Evolutionary conservation across 768 basidiomycete species (phyloP).

Genomic region (Cubamyces lactineus): DNA sequence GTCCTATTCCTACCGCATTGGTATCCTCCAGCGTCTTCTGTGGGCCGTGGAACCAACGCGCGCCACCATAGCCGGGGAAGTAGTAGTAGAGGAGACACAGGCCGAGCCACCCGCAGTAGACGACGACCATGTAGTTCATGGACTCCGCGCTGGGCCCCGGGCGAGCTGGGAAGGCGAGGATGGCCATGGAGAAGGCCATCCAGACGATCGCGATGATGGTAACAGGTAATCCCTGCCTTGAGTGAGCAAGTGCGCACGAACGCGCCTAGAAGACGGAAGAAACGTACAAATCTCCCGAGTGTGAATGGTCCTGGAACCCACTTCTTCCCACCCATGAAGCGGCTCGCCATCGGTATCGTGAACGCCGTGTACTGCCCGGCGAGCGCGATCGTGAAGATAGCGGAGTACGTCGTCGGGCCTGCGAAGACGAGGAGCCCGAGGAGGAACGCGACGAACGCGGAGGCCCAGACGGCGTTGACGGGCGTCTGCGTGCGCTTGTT

Average conservation of each 20-base stretch:
- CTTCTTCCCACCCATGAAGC: slow-evolving; percentile 33
- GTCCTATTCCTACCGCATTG: no score
- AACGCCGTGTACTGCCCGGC: slow-evolving; percentile 34
- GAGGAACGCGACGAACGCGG: slow-evolving; percentile 47
- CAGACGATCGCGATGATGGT: no score
- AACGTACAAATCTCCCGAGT: slow-evolving; percentile 37
- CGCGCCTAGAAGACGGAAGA: no score
- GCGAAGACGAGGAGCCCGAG: slow-evolving; percentile 68
- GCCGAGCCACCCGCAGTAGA: slow-evolving; percentile 35
- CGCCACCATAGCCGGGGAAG: slow-evolving; percentile 32
- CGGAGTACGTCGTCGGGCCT: slow-evolving; percentile 45
- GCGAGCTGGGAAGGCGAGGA: no score
- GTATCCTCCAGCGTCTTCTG: neutral
- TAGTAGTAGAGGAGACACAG: slow-evolving; percentile 40
- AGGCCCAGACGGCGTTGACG: slow-evolving; percentile 58
- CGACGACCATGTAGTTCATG: slow-evolving; percentile 43
- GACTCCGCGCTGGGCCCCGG: no score
- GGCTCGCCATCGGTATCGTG: slow-evolving; percentile 38
- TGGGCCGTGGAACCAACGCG: slow-evolving; percentile 29
- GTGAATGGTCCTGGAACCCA: slow-evolving; percentile 41
- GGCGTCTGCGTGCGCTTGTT: slow-evolving; percentile 56
- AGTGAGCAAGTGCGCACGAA: no score
- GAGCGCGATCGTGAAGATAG: slow-evolving; percentile 38
- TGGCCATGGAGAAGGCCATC: no score
- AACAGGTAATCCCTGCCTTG: no score